Percentiles rank a stretch among this genome's conserved stretches.
phyloP scores from a whole-genome alignment of 495 filamentous ascomycete genomes.

The Penicillium lividum region DNA sequence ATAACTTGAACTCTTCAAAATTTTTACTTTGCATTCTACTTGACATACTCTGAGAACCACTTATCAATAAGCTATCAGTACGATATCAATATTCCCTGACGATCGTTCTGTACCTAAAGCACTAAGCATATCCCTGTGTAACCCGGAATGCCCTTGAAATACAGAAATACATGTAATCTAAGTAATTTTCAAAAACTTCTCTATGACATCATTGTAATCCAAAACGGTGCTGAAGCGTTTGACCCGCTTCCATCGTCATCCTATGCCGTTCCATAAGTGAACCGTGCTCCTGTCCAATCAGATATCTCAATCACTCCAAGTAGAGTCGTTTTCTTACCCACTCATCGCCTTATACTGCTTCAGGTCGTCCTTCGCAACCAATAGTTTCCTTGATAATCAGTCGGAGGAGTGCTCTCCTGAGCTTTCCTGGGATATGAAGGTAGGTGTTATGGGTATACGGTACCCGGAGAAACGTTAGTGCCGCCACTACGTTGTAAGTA shows the following conservation, averaged over 20 bases:
- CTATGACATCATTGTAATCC: conserved; percentile 37
- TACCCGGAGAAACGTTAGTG: conserved; percentile 16
- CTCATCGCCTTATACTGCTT: conserved; percentile 25
- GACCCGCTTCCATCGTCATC: conserved; percentile 43
- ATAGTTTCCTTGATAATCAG: conserved; percentile 9
- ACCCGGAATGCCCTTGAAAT: background rate
- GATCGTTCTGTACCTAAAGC: background rate
- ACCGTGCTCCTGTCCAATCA: conserved; percentile 32
- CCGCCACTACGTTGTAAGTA: conserved; percentile 27
- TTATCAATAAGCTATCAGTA: background rate
- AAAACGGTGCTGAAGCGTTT: conserved; percentile 22
- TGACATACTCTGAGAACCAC: too few relatives aligned
- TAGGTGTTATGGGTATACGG: conserved; percentile 12
- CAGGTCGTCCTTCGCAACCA: conserved; percentile 21
- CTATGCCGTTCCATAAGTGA: conserved; percentile 36
- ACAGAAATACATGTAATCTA: conserved; percentile 7
- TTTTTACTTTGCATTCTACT: too few relatives aligned
- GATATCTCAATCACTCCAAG: conserved; percentile 8
- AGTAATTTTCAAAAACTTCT: conserved; percentile 22
- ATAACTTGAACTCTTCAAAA: too few relatives aligned
- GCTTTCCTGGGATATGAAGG: background rate
- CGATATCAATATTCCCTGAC: background rate
- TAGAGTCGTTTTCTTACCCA: conserved; percentile 27
- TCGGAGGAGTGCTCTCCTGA: conserved; percentile 8
- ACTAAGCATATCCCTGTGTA: background rate